Evolutionary conservation across 1,139 yeast genomes (phyloP).

Genomic region (Arxiozyma telluris): DNA sequence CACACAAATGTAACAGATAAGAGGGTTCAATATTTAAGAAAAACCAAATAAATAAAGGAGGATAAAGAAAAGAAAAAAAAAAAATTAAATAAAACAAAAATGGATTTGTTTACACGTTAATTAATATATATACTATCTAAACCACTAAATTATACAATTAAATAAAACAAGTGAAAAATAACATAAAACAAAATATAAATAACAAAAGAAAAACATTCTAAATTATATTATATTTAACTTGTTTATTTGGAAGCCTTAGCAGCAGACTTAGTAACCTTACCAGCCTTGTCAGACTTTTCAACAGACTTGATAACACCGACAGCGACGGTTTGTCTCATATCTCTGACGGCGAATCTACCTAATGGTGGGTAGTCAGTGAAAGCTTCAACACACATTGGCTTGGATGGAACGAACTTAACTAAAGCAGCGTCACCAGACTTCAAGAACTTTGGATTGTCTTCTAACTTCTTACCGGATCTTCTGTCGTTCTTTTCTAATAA

Average conservation of each 20-base stretch:
- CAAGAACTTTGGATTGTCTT: constrained; percentile 76
- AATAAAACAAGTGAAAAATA: not conserved
- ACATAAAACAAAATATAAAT: not conserved
- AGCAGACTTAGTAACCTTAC: constrained; percentile 99
- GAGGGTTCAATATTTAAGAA: too few species aligned
- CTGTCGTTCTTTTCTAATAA: constrained; percentile 85
- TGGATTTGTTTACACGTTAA: constrained; percentile 1
- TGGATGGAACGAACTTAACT: constrained; percentile 84
- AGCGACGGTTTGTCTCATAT: constrained; percentile 99
- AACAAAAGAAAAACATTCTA: not conserved
- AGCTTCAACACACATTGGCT: constrained; percentile 97
- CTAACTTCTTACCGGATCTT: constrained; percentile 84
- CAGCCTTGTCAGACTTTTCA: constrained; percentile 84
- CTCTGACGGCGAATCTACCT: constrained; percentile 99
- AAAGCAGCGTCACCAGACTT: constrained; percentile 93
- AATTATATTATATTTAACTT: not conserved
- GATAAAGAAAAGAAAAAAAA: not conserved
- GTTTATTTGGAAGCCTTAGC: constrained; percentile 91
- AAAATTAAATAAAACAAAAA: constrained; percentile 3
- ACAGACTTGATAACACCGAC: constrained; percentile 99
- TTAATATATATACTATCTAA: not conserved
- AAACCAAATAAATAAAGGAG: not conserved
- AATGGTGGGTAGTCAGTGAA: constrained; percentile 97
- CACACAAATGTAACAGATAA: not conserved
- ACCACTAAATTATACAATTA: not conserved